These are phyloP conservation scores for Penicillium sp. DNA, from an alignment of 2,329 filamentous ascomycete genomes.

Conservation along the genomic window DNA sequence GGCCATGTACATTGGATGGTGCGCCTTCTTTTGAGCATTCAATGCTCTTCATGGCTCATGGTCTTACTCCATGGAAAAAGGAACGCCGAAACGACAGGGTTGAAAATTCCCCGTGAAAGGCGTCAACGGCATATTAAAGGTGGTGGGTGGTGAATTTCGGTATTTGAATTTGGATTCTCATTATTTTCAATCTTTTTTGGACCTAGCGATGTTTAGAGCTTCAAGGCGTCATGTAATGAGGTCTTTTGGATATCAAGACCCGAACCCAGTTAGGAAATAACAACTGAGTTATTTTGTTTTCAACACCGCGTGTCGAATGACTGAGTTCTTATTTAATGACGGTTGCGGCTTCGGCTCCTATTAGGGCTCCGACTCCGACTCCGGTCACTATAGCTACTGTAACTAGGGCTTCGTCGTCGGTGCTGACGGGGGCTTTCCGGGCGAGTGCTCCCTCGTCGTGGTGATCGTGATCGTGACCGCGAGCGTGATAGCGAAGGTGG, in stretches of 20 bases:
- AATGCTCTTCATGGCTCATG: background rate
- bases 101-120: background rate
- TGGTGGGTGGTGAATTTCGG: background rate
- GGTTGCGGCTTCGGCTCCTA: slow-evolving; percentile 48
- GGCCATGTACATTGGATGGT: slow-evolving; percentile 98
- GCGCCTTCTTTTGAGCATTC: slow-evolving; percentile 59
- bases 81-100: background rate
- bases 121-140: background rate
- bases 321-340: slow-evolving; percentile 14
- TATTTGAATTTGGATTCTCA: background rate
- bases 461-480: slow-evolving; percentile 45
- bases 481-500: slow-evolving; percentile 58
- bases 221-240: background rate
- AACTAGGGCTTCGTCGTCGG: slow-evolving; percentile 61
- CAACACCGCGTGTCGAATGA: background rate
- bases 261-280: background rate
- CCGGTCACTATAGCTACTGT: slow-evolving; percentile 58
- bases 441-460: slow-evolving; percentile 37
- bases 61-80: background rate
- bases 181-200: background rate
- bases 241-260: background rate
- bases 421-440: slow-evolving; percentile 39
- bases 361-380: slow-evolving; percentile 50
- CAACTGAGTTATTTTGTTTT: background rate
- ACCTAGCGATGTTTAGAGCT: background rate